Conservation (phyloP, 768 basidiomycete genomes). For the Macrolepiota fuliginosa region DNA sequence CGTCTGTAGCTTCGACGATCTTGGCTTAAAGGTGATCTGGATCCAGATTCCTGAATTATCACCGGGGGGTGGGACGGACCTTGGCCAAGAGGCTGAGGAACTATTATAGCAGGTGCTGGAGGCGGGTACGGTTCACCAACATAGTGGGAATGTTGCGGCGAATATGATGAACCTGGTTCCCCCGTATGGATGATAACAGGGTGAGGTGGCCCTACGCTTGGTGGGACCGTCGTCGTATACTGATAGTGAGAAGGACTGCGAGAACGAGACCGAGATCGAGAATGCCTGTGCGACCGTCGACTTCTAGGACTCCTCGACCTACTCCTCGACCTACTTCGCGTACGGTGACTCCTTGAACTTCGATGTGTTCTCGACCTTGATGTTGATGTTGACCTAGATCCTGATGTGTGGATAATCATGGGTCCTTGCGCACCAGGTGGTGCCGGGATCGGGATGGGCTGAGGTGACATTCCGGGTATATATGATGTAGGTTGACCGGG, state of each 20-base stretch:
- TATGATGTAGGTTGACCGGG: constrained; percentile 21
- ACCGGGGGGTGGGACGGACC: not conserved
- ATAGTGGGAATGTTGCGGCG: constrained; percentile 13
- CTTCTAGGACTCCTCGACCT: constrained; percentile 17
- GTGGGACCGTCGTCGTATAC: not conserved
- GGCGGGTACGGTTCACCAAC: not conserved
- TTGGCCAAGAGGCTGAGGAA: not conserved
- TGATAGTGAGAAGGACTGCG: constrained; percentile 11
- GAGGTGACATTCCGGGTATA: constrained; percentile 11
- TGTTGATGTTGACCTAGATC: not conserved
- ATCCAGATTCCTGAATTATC: not conserved
- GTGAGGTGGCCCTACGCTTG: not conserved
- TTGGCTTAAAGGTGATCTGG: constrained; percentile 1
- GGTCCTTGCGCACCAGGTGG: not conserved
- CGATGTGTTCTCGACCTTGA: not conserved
- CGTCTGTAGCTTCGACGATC: constrained; percentile 1
- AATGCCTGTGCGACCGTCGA: constrained; percentile 1
- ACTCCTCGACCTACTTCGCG: constrained; percentile 1
- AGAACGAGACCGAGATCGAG: constrained; percentile 10
- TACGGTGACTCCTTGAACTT: constrained; percentile 11
- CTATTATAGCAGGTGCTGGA: not conserved
- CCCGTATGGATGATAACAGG: constrained; percentile 10
- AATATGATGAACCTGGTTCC: constrained; percentile 14
- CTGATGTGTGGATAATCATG: constrained; percentile 5
- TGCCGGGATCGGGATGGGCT: not conserved